Base-by-base conservation (phyloP, 179 eudicot genomes). In the Dionaea muscipula region DNA sequence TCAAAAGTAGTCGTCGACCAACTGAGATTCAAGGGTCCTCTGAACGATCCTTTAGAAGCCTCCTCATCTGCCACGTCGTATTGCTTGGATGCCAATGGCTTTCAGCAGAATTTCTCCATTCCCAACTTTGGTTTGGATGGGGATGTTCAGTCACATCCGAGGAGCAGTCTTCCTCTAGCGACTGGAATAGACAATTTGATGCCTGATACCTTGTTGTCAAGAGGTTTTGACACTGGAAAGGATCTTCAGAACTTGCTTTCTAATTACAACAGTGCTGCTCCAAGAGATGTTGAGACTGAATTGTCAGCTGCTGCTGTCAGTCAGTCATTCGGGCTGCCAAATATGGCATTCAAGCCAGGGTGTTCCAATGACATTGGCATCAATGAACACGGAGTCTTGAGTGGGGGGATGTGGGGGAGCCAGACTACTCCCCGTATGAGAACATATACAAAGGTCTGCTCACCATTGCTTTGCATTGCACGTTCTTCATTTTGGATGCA, bases 171-270 rank as follows among this genome's bases (percentile, higher is more conserved):
- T 56, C 79, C 88, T 56, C 68, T 75, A 54, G 61, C 75, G 9
- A 63, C 78, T 28, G 67, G 72, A 25, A 67, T 84, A 37, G 87
- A 82, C 68, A 71, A 69, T 62, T 68, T 91, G 72, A 62, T 80
- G 13, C 94, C 98, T 47, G 98, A 91, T 78, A 80, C 96, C 41
- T 68, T 91, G 75, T 61, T 91, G 64, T 87, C 98, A 6, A 82
- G 87, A 74, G 98, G 79, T 55, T 91, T 78, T 68, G 98, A 84
- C 68, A 72, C 96, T 36, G 87, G 91, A 40, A 88, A 88, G 55
- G 96, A 85, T 60, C 70, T 85, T 26, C 89, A 82, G 56, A 81
- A 87, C 66, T 54, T 91, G 71, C 70, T 91, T 59, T 76, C 91
- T 31, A 73, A 74, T 67, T 91, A 77, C 59, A 78, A 74, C 60